A percentile compares a stretch with the other conserved stretches of the same genome.
These are phyloP conservation scores for Alternaria ethzedia DNA, from an alignment of 2,329 filamentous ascomycete genomes.

Conservation along the genomic window DNA sequence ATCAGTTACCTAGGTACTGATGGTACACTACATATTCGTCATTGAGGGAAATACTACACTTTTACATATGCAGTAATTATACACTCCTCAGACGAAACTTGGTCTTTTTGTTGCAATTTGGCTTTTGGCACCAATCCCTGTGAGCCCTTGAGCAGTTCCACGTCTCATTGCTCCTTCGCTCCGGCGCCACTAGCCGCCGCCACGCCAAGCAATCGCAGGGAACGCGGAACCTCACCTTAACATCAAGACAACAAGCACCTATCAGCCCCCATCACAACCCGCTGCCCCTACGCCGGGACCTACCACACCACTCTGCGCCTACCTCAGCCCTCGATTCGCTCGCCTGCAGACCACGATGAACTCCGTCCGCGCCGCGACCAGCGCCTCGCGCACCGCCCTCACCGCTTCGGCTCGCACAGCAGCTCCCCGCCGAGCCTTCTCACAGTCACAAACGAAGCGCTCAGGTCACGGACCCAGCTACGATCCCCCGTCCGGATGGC, in stretches of 20 bases:
- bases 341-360: constrained; percentile 29
- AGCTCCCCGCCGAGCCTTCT: constrained; percentile 29
- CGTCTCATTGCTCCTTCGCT: constrained; percentile 10
- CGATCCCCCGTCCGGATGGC: constrained; percentile 88
- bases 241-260: constrained; percentile 11
- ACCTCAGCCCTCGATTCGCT: background rate
- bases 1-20: background rate
- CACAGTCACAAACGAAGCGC: constrained; percentile 22
- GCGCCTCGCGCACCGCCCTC: constrained; percentile 30
- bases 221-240: constrained; percentile 9
- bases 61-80: background rate
- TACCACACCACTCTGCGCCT: background rate
- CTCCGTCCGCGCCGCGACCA: constrained; percentile 31
- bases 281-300: constrained; percentile 4
- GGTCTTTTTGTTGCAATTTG: background rate
- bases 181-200: constrained; percentile 11
- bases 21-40: background rate
- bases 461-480: constrained; percentile 73
- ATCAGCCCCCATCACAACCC: constrained; percentile 4
- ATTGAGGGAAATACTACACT: background rate
- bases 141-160: constrained; percentile 1
- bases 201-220: constrained; percentile 16
- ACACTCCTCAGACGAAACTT: background rate
- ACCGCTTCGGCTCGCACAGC: constrained; percentile 15
- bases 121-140: too few relatives aligned